Evolutionary conservation across 345 rosid genomes (phyloP).

Genomic region (Populus tremula): DNA sequence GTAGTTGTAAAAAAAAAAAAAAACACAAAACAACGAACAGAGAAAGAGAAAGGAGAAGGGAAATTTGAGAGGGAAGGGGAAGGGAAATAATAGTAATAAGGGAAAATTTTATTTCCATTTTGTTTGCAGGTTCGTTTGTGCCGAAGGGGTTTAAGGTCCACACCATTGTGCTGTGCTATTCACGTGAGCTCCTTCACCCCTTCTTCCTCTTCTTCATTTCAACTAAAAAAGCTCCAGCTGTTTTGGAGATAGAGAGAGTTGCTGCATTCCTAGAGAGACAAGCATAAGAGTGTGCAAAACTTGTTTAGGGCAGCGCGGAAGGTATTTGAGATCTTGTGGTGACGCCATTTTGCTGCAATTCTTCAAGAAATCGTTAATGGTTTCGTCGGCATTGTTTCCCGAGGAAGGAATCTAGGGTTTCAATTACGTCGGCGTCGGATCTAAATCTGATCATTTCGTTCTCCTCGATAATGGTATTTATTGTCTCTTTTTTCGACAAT

Average conservation of each 20-base stretch:
- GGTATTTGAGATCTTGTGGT: conserved; percentile 9
- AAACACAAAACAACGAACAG: background rate
- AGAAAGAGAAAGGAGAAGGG: background rate
- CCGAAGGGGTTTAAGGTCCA: conserved; percentile 10
- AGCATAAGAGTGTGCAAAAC: background rate
- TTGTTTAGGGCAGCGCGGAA: background rate
- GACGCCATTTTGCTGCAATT: conserved; percentile 10
- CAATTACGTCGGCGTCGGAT: conserved; percentile 24
- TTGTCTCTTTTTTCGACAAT: background rate
- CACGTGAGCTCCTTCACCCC: conserved; percentile 5
- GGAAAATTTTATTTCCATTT: background rate
- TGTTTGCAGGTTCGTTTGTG: background rate
- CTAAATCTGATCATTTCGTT: conserved; percentile 23
- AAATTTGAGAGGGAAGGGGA: background rate
- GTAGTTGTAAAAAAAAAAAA: conserved; percentile 18
- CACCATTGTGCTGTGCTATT: background rate
- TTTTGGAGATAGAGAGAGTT: background rate
- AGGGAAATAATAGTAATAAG: background rate
- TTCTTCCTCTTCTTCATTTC: background rate
- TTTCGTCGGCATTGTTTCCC: conserved; percentile 14
- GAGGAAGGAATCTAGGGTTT: conserved; percentile 25
- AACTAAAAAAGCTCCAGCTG: background rate
- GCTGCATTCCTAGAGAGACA: background rate
- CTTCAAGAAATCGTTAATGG: conserved; percentile 11
- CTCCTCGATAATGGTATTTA: conserved; percentile 32